phyloP scores from a whole-genome alignment of 768 basidiomycete species.

The Chlorophyllum brunneum region DNA sequence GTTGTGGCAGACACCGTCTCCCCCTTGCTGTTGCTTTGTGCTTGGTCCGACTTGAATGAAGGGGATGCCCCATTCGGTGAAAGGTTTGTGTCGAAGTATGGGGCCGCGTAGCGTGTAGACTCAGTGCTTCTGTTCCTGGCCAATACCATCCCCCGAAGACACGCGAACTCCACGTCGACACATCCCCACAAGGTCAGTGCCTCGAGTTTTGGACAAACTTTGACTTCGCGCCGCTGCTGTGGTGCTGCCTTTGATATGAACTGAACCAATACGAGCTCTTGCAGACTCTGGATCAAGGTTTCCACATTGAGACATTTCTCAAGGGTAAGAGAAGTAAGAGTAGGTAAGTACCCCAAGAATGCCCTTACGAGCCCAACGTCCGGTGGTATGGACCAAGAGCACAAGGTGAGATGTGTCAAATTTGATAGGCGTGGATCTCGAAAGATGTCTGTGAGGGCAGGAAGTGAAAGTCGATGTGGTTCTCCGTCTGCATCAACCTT shows the following conservation, averaged over 20 bases:
- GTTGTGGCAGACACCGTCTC: too few relatives aligned
- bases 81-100: background rate
- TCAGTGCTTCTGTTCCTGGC: slow-evolving; percentile 28
- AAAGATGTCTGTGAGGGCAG: too few relatives aligned
- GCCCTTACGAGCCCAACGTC: slow-evolving; percentile 33
- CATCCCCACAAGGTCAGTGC: slow-evolving; percentile 49
- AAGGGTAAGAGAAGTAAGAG: slow-evolving; percentile 40
- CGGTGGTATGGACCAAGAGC: slow-evolving; percentile 38
- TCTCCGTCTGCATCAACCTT: slow-evolving; percentile 17
- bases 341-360: slow-evolving; percentile 50
- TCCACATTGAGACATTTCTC: slow-evolving; percentile 42
- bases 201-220: slow-evolving; percentile 44
- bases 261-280: slow-evolving; percentile 24
- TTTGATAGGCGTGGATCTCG: too few relatives aligned
- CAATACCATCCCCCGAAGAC: slow-evolving; percentile 31
- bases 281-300: too few relatives aligned
- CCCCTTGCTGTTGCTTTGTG: slow-evolving; percentile 12
- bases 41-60: slow-evolving; percentile 13
- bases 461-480: too few relatives aligned
- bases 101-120: background rate
- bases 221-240: background rate
- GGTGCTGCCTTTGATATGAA: background rate
- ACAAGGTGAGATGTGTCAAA: too few relatives aligned
- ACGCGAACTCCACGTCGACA: slow-evolving; percentile 34
- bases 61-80: slow-evolving; percentile 13